phyloP scores from a whole-genome alignment of 805 yeast genomes.

The Grigorovia transvaalensis region DNA sequence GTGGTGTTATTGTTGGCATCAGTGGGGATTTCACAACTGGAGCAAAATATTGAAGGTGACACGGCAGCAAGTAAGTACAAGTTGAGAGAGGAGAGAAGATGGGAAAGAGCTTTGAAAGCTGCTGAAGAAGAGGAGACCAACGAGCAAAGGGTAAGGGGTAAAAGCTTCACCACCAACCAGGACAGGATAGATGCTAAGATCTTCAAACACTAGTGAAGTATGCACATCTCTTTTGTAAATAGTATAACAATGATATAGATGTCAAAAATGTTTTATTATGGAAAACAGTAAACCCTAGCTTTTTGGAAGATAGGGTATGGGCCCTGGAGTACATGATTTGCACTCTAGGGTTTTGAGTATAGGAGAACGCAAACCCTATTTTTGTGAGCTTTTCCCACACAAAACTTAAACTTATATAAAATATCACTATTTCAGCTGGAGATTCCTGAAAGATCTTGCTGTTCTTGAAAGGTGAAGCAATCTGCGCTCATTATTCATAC shows the following conservation, averaged over 20 bases:
- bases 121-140: conserved; percentile 27
- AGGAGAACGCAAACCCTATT: no score
- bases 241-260: background rate
- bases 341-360: no score
- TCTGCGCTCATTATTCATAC: background rate
- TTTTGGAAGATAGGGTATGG: no score
- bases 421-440: no score
- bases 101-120: conserved; percentile 39
- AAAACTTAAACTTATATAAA: no score
- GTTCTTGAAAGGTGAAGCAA: no score
- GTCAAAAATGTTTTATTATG: no score
- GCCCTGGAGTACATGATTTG: no score
- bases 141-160: background rate
- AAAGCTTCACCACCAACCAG: background rate
- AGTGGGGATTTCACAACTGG: conserved; percentile 54
- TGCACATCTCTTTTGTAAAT: background rate
- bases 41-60: conserved; percentile 41
- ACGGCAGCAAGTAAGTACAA: conserved; percentile 21
- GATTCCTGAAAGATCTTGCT: no score
- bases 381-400: no score
- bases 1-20: conserved; percentile 62
- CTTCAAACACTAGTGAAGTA: background rate
- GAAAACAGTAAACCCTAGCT: no score
- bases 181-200: background rate
- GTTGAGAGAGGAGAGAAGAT: conserved; percentile 30